phyloP scores from a whole-genome alignment of 169 alveolate genomes.

The Cryptosporidium felis region DNA sequence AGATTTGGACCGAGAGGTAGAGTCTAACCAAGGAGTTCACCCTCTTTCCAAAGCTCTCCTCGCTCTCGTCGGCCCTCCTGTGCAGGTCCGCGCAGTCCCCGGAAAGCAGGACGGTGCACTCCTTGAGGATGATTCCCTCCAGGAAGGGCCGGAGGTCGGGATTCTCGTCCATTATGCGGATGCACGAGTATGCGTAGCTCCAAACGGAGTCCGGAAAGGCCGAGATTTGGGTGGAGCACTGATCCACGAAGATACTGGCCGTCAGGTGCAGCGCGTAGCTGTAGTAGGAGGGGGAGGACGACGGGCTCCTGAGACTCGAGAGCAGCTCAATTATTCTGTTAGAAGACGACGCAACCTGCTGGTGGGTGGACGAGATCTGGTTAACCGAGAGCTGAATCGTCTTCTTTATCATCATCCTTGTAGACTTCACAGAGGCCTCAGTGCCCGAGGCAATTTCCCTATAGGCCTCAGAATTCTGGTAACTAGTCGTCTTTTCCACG shows the following conservation, averaged over 20 bases:
- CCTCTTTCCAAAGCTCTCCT: conserved; percentile 30
- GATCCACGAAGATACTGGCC: conserved; percentile 39
- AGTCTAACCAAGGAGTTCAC: conserved; percentile 24
- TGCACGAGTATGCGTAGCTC: conserved; percentile 57
- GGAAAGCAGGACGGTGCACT: conserved; percentile 1
- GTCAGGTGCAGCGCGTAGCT: conserved; percentile 19
- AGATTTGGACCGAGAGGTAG: conserved; percentile 39
- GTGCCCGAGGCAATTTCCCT: conserved; percentile 47
- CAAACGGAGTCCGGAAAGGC: conserved; percentile 68
- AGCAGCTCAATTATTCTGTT: conserved; percentile 18
- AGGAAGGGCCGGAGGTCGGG: conserved; percentile 1
- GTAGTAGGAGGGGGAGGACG: background rate
- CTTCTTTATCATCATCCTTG: conserved; percentile 56
- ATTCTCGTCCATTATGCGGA: conserved; percentile 19
- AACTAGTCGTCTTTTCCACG: background rate
- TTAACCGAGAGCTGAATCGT: conserved; percentile 66
- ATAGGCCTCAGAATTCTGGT: conserved; percentile 45
- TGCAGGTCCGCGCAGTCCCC: conserved; percentile 17
- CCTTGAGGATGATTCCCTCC: conserved; percentile 22
- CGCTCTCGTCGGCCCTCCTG: background rate
- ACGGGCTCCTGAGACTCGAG: background rate
- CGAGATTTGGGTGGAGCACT: conserved; percentile 52
- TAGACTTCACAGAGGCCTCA: conserved; percentile 19
- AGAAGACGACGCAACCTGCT: conserved; percentile 55
- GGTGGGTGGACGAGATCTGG: conserved; percentile 67